Conservation (phyloP, 2,329 filamentous ascomycete genomes). For the Elsinoe necatrix region DNA sequence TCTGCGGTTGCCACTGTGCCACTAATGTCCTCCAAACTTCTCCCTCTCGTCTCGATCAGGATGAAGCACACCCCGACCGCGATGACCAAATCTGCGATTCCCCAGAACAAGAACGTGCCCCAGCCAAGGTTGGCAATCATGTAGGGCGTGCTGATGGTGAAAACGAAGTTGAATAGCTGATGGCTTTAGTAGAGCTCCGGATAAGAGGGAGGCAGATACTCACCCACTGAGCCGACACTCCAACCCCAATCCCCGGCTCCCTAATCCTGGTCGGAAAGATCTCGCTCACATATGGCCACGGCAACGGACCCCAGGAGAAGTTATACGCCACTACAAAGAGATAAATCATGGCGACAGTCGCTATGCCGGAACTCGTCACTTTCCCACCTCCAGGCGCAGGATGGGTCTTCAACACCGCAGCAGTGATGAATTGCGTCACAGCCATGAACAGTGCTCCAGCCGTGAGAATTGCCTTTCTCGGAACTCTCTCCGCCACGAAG, state of each 20-base stretch:
- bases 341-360: conserved; percentile 48
- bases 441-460: conserved; percentile 30
- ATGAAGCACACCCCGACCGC: conserved; percentile 33
- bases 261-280: conserved; percentile 47
- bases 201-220: conserved; percentile 38
- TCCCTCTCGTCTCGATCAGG: conserved; percentile 32
- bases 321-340: conserved; percentile 48
- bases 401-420: conserved; percentile 26
- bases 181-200: background rate
- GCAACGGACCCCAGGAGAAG: conserved; percentile 45
- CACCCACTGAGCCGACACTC: conserved; percentile 44
- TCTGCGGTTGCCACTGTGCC: conserved; percentile 17
- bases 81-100: conserved; percentile 38
- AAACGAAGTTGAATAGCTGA: conserved; percentile 42
- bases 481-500: conserved; percentile 44
- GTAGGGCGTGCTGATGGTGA: conserved; percentile 34
- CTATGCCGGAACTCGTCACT: conserved; percentile 35
- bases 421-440: conserved; percentile 28
- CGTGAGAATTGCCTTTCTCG: conserved; percentile 33
- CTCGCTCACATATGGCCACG: conserved; percentile 45
- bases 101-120: conserved; percentile 43
- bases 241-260: conserved; percentile 43
- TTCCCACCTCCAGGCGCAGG: conserved; percentile 22
- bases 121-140: conserved; percentile 43
- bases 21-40: conserved; percentile 31